Conservation (phyloP, 306 rosid genomes). For the Senna tora region DNA sequence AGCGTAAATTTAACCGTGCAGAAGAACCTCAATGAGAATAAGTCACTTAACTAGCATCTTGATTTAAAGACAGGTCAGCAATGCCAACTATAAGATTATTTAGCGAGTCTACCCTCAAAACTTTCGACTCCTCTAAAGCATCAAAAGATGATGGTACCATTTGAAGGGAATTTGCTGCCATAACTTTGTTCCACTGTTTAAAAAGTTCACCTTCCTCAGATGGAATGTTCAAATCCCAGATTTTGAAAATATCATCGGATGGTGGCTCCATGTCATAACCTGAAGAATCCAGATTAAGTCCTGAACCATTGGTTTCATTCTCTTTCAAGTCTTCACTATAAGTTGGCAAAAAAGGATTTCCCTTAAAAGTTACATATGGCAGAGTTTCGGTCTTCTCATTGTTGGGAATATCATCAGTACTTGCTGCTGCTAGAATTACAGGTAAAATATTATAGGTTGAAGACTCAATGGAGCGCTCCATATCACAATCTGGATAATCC, state of each 20-base stretch:
- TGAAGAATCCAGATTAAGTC: slow-evolving; percentile 31
- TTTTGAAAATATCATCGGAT: slow-evolving; percentile 61
- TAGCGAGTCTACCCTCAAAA: slow-evolving; percentile 41
- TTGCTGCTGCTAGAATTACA: slow-evolving; percentile 29
- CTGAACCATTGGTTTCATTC: slow-evolving; percentile 35
- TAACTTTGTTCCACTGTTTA: slow-evolving; percentile 56
- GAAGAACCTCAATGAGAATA: slow-evolving; percentile 11
- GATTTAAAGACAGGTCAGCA: slow-evolving; percentile 57
- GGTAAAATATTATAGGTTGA: slow-evolving; percentile 33
- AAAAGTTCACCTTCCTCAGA: slow-evolving; percentile 68
- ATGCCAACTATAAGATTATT: slow-evolving; percentile 51
- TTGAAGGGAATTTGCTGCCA: slow-evolving; percentile 45
- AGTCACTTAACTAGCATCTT: slow-evolving; percentile 2
- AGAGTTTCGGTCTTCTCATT: slow-evolving; percentile 28
- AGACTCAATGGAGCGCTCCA: slow-evolving; percentile 21
- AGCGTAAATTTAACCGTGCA: background rate
- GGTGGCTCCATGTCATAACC: slow-evolving; percentile 44
- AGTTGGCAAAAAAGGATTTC: slow-evolving; percentile 76
- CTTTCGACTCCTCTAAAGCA: slow-evolving; percentile 41
- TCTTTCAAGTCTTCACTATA: slow-evolving; percentile 53
- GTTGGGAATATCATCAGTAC: slow-evolving; percentile 29
- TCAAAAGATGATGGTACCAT: slow-evolving; percentile 38
- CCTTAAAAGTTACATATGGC: slow-evolving; percentile 43
- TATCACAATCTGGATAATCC: slow-evolving; percentile 31
- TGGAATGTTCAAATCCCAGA: slow-evolving; percentile 69